Evolutionary conservation across 1,139 yeast genomes (phyloP), one percentile per base, ranked within the genome.

Genomic region (Sugiyamaella xylanicola): DNA sequence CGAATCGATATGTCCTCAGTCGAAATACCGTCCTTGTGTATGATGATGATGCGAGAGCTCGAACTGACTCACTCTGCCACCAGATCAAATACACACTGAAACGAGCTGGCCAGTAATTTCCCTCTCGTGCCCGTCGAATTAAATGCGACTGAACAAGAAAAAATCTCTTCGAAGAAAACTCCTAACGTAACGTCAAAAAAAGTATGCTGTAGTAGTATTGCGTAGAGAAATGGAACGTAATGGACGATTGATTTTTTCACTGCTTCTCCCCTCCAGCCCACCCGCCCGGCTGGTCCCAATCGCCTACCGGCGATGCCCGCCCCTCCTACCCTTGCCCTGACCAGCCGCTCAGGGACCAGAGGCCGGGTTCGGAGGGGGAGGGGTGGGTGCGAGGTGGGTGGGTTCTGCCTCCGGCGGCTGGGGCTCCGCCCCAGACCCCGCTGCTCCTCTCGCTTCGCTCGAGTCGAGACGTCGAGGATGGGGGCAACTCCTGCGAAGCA

Each of bases 181-280:
- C 21, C 21, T 4, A 15, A 37, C 17, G 7, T 20, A 20, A 4
- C 29, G 27, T 15, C 16, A 11, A 35, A 27, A 8, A 27, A 7
- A 7, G 8, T 8, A 5, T 29, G 47, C 29, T 27, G 47, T 43
- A 22, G 47, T 43, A 22, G 47, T 44, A 29, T 17, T 13, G 40
- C n/a, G 41, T 25, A 25, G 29, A 5, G 29, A 45, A 45, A 45
- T 45, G 41, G 49, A 45, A 45, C 32, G 40, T 29, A 22, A 45
- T 45, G 49, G 49, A 45, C 29, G 49, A 45, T 32, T 45, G 49
- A 45, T 45, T 45, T 45, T 45, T 42, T 45, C 22, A 17, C 39
- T 17, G 25, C 17, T 29, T 45, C 32, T 45, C 21, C 29, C 32
- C 47, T 41, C 45, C 47, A 27, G 22, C 47, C 17, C 25, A 27